Conservation (phyloP, 192 early-diverging fungal species). For the Geranomyces variabilis region DNA sequence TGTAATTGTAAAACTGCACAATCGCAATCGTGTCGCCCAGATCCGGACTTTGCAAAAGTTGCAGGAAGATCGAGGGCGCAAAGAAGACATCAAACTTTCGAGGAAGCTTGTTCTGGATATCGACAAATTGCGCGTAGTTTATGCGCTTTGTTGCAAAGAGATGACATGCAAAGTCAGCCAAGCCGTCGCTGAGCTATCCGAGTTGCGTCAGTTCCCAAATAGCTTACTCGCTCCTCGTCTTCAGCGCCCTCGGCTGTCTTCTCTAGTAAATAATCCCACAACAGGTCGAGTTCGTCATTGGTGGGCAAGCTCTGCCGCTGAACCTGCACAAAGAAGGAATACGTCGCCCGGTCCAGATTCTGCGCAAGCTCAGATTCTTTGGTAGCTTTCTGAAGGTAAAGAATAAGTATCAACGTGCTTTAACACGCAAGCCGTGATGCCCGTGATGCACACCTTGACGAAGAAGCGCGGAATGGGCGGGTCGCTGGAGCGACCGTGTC, state of each 20-base stretch:
- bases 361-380: constrained; percentile 1
- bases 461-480: not conserved
- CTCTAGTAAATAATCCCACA: constrained; percentile 44
- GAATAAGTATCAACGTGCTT: not conserved
- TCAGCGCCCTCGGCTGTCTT: constrained; percentile 23
- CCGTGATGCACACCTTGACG: not conserved
- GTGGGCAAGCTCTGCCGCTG: constrained; percentile 25
- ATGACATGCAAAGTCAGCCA: too few species aligned
- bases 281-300: constrained; percentile 46
- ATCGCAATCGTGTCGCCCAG: constrained; percentile 34
- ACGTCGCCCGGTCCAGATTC: constrained; percentile 10
- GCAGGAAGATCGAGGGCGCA: constrained; percentile 42
- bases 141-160: constrained; percentile 37
- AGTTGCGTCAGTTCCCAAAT: too few species aligned
- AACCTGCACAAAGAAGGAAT: constrained; percentile 1
- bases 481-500: not conserved
- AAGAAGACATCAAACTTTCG: constrained; percentile 44
- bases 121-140: constrained; percentile 30
- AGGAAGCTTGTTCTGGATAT: constrained; percentile 25
- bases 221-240: constrained; percentile 30
- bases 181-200: too few species aligned
- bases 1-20: constrained; percentile 49
- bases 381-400: not conserved
- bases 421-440: not conserved
- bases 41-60: constrained; percentile 39